Base-by-base conservation (phyloP, 331 rosid genomes). In the Quercus lobata region DNA sequence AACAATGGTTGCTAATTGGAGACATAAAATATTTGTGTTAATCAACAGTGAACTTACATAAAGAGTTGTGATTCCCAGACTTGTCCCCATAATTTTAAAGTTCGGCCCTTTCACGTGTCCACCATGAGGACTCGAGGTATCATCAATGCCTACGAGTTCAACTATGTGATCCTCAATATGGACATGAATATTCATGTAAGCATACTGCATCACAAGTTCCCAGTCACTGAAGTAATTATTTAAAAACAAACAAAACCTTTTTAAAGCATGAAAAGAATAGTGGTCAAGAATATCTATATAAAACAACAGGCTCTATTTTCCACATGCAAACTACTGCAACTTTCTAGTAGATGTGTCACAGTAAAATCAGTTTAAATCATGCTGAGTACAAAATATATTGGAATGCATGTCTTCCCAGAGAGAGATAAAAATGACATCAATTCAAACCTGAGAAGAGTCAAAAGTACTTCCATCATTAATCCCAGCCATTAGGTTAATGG, bases 61-160 rank as follows among this genome's bases (percentile, higher is more conserved):
- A 77, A 92, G 89, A 77, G 94, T 87, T 37, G 99, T 89, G 74
- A 93, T 80, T 80, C 98, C 98, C 82, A 95, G 93, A 82, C 73
- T 77, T 22, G 79, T 81, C 71, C 92, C 99, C 86, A 71, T 85
- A 74, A 95, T 88, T 81, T 84, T 87, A 78, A 95, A 88, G 71
- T 87, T 89, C 30, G 94, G 86, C 8, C 84, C 78, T 68, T 71
- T 84, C 57, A 88, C 82, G 81, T 79, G 75, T 60, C 84, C 86
- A 54, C 76, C 85, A 81, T 52, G 87, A 83, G 83, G 76, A 73
- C 72, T 89, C 22, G 84, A 80, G 65, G 84, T 78, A 76, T 77
- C 81, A 52, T 81, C 90, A 56, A 68, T 69, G 79, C 82, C 94
- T 78, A 88, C 84, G 55, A 92, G 82, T 81, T 90, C 97, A 90